Conservation (phyloP, 1,284 basidiomycete genomes). For the Dichomitus squalens region DNA sequence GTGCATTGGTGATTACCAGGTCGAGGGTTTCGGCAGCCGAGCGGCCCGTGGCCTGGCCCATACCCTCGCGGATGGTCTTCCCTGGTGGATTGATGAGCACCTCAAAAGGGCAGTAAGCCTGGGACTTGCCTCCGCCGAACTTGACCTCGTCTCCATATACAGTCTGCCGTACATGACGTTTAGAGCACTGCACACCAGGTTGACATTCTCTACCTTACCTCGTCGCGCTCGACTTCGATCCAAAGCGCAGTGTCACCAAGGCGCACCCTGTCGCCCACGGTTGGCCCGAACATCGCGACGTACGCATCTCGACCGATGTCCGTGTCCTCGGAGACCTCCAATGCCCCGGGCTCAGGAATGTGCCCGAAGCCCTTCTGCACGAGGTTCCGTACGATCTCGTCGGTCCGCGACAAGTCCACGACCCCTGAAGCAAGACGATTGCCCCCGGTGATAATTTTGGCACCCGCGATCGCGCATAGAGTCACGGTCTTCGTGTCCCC, state of each 20-base stretch:
- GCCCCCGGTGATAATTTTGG: constrained; percentile 77
- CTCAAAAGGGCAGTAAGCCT: neutral
- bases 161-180: constrained; percentile 46
- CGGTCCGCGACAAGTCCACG: constrained; percentile 45
- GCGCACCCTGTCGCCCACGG: constrained; percentile 86
- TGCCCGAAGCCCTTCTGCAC: constrained; percentile 65
- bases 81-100: constrained; percentile 44
- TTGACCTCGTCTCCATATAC: constrained; percentile 95
- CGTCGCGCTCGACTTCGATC: constrained; percentile 91
- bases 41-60: constrained; percentile 89
- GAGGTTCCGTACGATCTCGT: constrained; percentile 46
- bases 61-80: constrained; percentile 93
- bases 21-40: constrained; percentile 78
- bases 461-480: constrained; percentile 81
- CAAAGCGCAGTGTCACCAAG: constrained; percentile 91
- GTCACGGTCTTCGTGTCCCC: constrained; percentile 87
- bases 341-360: constrained; percentile 58
- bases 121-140: constrained; percentile 84
- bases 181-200: neutral
- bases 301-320: constrained; percentile 71
- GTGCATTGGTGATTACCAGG: constrained; percentile 91
- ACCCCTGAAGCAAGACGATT: constrained; percentile 73
- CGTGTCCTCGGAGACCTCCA: constrained; percentile 49
- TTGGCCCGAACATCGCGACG: constrained; percentile 94
- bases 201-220: constrained; percentile 46